Conservation (phyloP, 2,329 filamentous ascomycete genomes). For the Sporothrix inflata region DNA sequence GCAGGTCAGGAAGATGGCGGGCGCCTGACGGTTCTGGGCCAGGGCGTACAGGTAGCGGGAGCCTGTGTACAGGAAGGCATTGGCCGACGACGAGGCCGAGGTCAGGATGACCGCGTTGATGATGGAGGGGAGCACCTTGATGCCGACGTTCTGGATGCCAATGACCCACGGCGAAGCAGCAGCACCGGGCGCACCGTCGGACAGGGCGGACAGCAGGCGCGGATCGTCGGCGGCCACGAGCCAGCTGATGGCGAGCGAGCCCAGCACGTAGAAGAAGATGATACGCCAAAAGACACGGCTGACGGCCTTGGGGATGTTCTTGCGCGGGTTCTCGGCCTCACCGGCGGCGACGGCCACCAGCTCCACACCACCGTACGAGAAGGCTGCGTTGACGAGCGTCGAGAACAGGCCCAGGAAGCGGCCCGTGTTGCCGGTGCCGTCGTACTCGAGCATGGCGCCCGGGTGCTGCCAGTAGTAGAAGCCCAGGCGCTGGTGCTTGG, state of each 20-base stretch:
- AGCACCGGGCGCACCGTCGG: slow-evolving; percentile 48
- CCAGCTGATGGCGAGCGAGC: slow-evolving; percentile 63
- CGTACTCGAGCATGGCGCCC: slow-evolving; percentile 42
- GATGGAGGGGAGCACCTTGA: slow-evolving; percentile 63
- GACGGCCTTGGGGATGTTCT: slow-evolving; percentile 67
- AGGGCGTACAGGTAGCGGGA: slow-evolving; percentile 64
- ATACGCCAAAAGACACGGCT: slow-evolving; percentile 65
- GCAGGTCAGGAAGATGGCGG: slow-evolving; percentile 60
- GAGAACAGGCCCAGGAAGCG: slow-evolving; percentile 36
- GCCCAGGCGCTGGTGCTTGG: slow-evolving; percentile 54
- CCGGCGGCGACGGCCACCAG: slow-evolving; percentile 64
- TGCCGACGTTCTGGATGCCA: slow-evolving; percentile 68
- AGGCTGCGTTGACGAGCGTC: slow-evolving; percentile 40
- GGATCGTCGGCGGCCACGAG: slow-evolving; percentile 66
- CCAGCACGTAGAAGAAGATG: slow-evolving; percentile 65
- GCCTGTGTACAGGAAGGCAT: slow-evolving; percentile 62
- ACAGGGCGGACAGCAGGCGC: slow-evolving; percentile 55
- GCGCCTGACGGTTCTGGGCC: slow-evolving; percentile 63
- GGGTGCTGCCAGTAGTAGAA: slow-evolving; percentile 54
- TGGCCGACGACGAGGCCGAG: slow-evolving; percentile 60
- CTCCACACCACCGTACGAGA: slow-evolving; percentile 56
- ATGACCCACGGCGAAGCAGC: slow-evolving; percentile 65
- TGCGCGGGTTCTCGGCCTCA: slow-evolving; percentile 66
- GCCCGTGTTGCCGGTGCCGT: slow-evolving; percentile 49
- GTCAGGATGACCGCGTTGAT: slow-evolving; percentile 66